phyloP scores from a whole-genome alignment of 73 alveolate genomes.

The Stentor roeselii region DNA sequence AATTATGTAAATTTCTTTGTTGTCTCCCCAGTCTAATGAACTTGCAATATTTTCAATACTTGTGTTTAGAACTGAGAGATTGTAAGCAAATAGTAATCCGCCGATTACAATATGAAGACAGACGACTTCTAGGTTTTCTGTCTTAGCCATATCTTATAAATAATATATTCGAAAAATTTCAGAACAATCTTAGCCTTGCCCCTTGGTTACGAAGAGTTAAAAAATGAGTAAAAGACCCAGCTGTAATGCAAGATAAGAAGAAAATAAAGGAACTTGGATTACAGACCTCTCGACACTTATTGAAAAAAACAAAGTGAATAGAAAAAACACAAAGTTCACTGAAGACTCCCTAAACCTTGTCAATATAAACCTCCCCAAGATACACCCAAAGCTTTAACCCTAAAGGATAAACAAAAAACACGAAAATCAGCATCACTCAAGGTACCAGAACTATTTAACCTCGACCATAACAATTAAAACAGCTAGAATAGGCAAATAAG shows the following conservation, averaged over 20 bases:
- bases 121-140: not conserved
- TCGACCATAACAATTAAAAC: too few species aligned
- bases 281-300: too few species aligned
- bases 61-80: not conserved
- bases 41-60: not conserved
- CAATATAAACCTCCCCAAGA: not conserved
- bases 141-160: too few species aligned
- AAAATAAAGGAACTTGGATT: too few species aligned
- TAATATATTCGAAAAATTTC: too few species aligned
- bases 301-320: too few species aligned
- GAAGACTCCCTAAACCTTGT: not conserved
- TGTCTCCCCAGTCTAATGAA: slow-evolving; percentile 1
- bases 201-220: too few species aligned
- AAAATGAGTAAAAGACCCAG: too few species aligned
- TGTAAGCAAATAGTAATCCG: not conserved
- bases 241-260: too few species aligned
- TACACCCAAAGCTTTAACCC: not conserved
- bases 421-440: not conserved
- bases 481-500: too few species aligned
- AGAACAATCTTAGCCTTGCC: too few species aligned
- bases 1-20: not conserved
- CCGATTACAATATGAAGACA: not conserved
- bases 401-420: not conserved
- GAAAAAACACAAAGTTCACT: too few species aligned
- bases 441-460: not conserved